Evolutionary conservation across 1,284 basidiomycete genomes (phyloP).

Genomic region (Peniophora sp.): DNA sequence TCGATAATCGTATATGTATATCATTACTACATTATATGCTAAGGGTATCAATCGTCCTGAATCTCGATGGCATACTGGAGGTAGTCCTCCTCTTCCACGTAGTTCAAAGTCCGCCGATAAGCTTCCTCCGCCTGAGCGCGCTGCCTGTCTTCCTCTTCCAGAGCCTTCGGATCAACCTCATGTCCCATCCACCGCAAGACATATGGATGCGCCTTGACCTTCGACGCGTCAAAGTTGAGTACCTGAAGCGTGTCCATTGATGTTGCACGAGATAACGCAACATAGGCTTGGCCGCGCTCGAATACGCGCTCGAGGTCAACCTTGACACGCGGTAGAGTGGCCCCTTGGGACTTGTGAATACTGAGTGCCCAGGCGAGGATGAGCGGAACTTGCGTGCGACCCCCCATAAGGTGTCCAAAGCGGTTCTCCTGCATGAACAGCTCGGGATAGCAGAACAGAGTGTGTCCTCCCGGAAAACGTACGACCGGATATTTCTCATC

Average conservation of each 20-base stretch:
- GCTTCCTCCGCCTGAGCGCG: not conserved
- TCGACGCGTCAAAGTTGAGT: slow-evolving; percentile 37
- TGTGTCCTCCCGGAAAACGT: slow-evolving; percentile 37
- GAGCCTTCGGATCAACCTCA: too few relatives aligned
- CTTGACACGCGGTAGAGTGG: slow-evolving; percentile 72
- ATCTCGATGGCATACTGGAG: slow-evolving; percentile 10
- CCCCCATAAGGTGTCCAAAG: slow-evolving; percentile 42
- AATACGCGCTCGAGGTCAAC: slow-evolving; percentile 62
- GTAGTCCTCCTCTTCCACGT: slow-evolving; percentile 8
- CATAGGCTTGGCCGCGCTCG: slow-evolving; percentile 78
- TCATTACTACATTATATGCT: too few relatives aligned
- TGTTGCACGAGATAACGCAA: slow-evolving; percentile 63
- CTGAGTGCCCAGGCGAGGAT: slow-evolving; percentile 80
- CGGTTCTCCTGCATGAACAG: slow-evolving; percentile 54
- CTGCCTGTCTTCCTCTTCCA: not conserved
- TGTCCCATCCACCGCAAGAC: slow-evolving; percentile 13
- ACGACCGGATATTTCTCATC: slow-evolving; percentile 44
- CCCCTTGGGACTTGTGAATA: slow-evolving; percentile 84
- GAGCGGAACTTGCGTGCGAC: slow-evolving; percentile 51
- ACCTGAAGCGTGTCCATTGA: slow-evolving; percentile 61
- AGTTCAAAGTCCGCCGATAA: too few relatives aligned
- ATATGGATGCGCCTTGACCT: slow-evolving; percentile 21
- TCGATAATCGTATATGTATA: too few relatives aligned
- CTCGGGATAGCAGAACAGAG: slow-evolving; percentile 38
- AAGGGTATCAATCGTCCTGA: too few relatives aligned